phyloP scores from a whole-genome alignment of 805 yeast genomes.

The Starmerella floricola region DNA sequence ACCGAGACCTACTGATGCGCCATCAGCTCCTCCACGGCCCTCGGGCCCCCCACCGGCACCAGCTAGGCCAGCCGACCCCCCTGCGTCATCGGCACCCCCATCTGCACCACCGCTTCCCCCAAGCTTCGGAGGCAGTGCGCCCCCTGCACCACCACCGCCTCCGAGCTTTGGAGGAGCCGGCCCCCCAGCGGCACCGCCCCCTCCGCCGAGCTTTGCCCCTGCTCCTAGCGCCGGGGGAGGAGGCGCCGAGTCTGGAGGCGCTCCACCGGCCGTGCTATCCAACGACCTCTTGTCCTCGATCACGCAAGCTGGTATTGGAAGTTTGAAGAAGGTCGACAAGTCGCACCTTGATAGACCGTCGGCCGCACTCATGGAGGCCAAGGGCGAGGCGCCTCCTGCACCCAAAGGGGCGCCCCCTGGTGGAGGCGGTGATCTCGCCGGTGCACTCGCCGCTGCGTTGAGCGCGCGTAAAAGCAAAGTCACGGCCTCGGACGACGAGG shows the following conservation, averaged over 20 bases:
- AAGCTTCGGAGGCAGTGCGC: slow-evolving; percentile 26
- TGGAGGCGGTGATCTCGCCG: slow-evolving; percentile 45
- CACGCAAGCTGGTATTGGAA: slow-evolving; percentile 61
- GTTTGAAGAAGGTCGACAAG: slow-evolving; percentile 69
- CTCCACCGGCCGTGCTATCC: slow-evolving; percentile 13
- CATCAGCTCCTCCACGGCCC: slow-evolving; percentile 23
- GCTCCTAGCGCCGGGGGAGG: slow-evolving; percentile 23
- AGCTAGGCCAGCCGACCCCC: slow-evolving; percentile 16
- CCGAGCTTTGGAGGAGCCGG: slow-evolving; percentile 23
- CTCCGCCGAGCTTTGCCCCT: slow-evolving; percentile 26
- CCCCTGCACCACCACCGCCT: slow-evolving; percentile 25
- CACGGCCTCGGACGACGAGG: slow-evolving; percentile 69
- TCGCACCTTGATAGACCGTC: slow-evolving; percentile 71
- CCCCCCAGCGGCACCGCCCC: slow-evolving; percentile 11
- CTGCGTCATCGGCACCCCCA: slow-evolving; percentile 29
- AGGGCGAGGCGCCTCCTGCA: slow-evolving; percentile 41
- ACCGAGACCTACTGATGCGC: slow-evolving; percentile 19
- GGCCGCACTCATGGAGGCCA: slow-evolving; percentile 56
- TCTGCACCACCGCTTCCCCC: slow-evolving; percentile 28
- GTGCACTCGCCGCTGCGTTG: slow-evolving; percentile 79
- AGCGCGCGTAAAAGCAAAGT: slow-evolving; percentile 73
- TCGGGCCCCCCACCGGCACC: slow-evolving; percentile 12
- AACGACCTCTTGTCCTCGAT: slow-evolving; percentile 60
- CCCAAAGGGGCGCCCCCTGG: slow-evolving; percentile 29
- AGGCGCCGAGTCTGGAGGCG: slow-evolving; percentile 60